phyloP scores from a whole-genome alignment of 2,329 filamentous ascomycete genomes.

The Podosphaera xanthii region DNA sequence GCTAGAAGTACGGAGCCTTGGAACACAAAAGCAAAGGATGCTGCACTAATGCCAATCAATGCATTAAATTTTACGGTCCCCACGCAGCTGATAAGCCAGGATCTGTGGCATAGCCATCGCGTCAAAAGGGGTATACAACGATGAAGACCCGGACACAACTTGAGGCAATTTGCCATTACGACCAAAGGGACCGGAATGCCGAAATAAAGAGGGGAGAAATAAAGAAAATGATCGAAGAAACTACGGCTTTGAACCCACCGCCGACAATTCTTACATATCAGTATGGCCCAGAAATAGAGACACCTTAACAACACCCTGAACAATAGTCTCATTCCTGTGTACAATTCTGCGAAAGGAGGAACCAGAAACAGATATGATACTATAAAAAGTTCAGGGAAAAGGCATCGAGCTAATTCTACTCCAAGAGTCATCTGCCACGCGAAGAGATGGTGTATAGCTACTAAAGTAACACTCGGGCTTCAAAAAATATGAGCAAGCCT shows the following conservation, averaged over 20 bases:
- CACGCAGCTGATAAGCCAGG: not conserved
- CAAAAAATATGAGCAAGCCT: not conserved
- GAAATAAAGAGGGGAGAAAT: not conserved
- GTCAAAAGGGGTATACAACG: not conserved
- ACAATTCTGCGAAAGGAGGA: not conserved
- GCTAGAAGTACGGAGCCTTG: not conserved
- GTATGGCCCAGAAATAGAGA: not conserved
- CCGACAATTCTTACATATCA: not conserved
- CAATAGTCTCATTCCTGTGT: not conserved
- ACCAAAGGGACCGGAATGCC: not conserved
- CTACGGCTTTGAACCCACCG: not conserved
- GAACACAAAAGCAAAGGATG: not conserved
- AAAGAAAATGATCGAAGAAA: not conserved
- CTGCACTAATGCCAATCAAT: not conserved
- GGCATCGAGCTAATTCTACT: not conserved
- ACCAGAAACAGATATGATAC: not conserved
- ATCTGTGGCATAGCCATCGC: not conserved
- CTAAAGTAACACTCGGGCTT: not conserved
- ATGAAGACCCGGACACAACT: not conserved
- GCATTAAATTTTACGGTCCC: not conserved
- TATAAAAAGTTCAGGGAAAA: not conserved
- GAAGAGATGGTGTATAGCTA: not conserved
- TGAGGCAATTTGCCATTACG: not conserved
- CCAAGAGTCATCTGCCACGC: not conserved
- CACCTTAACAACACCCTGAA: not conserved